These are phyloP conservation scores for Sphagnum tenellum DNA, from an alignment of 225 moss, liverwort and hornwort species.

Conservation along the genomic window DNA sequence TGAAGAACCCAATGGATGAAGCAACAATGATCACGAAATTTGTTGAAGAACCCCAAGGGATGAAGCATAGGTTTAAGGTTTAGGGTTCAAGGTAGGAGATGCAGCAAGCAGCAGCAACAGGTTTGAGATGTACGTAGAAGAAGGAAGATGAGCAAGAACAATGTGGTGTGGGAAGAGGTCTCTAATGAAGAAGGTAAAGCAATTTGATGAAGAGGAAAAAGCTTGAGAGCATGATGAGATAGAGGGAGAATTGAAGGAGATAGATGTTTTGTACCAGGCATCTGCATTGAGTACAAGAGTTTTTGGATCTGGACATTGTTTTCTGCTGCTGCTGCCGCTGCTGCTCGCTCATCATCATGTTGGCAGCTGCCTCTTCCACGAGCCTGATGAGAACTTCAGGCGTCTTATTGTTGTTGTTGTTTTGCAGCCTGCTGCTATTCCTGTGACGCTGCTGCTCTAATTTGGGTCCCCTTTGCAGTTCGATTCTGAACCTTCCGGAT, in stretches of 20 bases:
- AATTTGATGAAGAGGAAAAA: no score
- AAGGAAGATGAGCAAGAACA: no score
- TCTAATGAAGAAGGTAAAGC: no score
- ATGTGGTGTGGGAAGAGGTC: no score
- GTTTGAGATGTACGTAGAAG: no score
- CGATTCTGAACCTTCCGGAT: constrained; percentile 50
- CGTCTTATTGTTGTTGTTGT: constrained; percentile 25
- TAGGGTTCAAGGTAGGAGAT: no score
- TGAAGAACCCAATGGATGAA: no score
- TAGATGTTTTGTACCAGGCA: constrained; percentile 42
- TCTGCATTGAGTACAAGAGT: constrained; percentile 31
- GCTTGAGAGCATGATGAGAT: neutral
- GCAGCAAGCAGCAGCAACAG: no score
- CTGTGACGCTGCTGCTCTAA: constrained; percentile 39
- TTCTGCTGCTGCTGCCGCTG: constrained; percentile 21
- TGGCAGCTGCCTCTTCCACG: constrained; percentile 28
- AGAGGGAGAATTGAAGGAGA: neutral
- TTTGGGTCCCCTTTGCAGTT: constrained; percentile 40
- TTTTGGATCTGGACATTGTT: constrained; percentile 25
- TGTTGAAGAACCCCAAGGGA: no score
- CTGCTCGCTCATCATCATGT: no score
- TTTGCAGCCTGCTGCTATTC: constrained; percentile 1
- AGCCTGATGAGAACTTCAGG: constrained; percentile 52
- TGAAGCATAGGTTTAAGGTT: no score
- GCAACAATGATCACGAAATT: no score